A percentile compares a stretch with the other conserved stretches of the same genome.
Conservation (phyloP, 208 protist genomes). For the Leishmania arabica region DNA sequence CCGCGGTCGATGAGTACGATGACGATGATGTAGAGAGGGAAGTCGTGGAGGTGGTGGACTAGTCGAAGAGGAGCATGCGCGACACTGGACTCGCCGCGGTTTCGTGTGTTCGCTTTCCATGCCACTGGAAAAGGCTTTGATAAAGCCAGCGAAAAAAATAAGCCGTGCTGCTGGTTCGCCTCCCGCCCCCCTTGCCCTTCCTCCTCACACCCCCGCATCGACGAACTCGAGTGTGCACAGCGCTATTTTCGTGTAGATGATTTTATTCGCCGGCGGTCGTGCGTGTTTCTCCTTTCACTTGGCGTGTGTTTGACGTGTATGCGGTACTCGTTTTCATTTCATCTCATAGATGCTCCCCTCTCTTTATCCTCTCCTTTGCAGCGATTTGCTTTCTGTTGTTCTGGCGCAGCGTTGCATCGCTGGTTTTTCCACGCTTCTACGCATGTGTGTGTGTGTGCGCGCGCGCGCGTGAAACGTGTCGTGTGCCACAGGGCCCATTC, state of each 20-base stretch:
- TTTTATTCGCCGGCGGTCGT: neutral
- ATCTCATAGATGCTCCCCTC: neutral
- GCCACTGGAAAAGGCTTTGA: neutral
- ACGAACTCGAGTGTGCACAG: neutral
- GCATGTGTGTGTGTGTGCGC: no score
- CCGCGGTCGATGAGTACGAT: conserved; percentile 4
- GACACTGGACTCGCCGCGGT: neutral
- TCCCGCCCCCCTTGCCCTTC: neutral
- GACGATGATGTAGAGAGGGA: neutral
- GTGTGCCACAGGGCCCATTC: neutral
- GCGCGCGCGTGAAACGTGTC: neutral
- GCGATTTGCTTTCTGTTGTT: no score
- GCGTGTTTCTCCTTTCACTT: neutral
- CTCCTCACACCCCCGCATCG: neutral
- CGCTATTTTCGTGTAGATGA: neutral
- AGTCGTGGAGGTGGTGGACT: conserved; percentile 14
- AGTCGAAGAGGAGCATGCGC: neutral
- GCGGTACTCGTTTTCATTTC: neutral
- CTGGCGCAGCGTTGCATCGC: no score
- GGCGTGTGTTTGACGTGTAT: neutral
- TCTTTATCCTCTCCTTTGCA: neutral
- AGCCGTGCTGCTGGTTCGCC: neutral
- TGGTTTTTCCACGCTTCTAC: no score
- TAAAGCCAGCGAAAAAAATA: neutral
- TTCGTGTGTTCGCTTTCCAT: neutral